Conservation (phyloP, 169 alveolate genomes). For the Plasmodium coatneyi region DNA sequence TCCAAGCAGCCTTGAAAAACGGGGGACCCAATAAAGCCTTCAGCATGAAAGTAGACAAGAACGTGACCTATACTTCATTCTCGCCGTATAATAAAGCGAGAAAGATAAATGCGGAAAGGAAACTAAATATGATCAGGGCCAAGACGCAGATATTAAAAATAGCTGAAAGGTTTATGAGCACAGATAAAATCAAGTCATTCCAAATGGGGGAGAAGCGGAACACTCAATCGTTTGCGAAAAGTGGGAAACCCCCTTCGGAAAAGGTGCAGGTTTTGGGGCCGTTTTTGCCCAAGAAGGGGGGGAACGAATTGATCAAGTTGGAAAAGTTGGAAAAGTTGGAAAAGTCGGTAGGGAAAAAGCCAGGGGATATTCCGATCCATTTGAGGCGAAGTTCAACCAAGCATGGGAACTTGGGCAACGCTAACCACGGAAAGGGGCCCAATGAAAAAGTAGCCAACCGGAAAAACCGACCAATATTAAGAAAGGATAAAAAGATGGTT, state of each 20-base stretch:
- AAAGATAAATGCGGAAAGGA: slow-evolving; percentile 26
- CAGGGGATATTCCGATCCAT: neutral
- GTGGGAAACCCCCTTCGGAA: neutral
- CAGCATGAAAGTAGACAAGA: slow-evolving; percentile 37
- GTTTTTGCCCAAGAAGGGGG: neutral
- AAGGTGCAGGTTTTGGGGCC: slow-evolving; percentile 4
- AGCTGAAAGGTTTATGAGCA: slow-evolving; percentile 46
- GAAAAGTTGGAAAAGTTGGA: neutral
- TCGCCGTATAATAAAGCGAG: slow-evolving; percentile 40
- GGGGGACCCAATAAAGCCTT: slow-evolving; percentile 25
- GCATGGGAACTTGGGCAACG: neutral
- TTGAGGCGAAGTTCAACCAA: neutral
- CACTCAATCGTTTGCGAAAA: slow-evolving; percentile 19
- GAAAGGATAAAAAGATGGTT: neutral
- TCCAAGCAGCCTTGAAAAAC: neutral
- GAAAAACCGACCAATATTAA: neutral
- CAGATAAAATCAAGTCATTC: slow-evolving; percentile 37
- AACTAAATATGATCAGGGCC: slow-evolving; percentile 40
- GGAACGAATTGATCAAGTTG: neutral
- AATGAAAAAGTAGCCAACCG: neutral
- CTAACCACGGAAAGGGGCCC: neutral
- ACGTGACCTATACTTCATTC: slow-evolving; percentile 10
- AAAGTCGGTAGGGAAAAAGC: neutral
- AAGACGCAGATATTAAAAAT: slow-evolving; percentile 60
- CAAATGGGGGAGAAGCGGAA: slow-evolving; percentile 21